A percentile compares a stretch with the other conserved stretches of the same genome.
These are phyloP conservation scores for Solanum corneliomulleri DNA, from an alignment of 257 asterid genomes.

Conservation along the genomic window DNA sequence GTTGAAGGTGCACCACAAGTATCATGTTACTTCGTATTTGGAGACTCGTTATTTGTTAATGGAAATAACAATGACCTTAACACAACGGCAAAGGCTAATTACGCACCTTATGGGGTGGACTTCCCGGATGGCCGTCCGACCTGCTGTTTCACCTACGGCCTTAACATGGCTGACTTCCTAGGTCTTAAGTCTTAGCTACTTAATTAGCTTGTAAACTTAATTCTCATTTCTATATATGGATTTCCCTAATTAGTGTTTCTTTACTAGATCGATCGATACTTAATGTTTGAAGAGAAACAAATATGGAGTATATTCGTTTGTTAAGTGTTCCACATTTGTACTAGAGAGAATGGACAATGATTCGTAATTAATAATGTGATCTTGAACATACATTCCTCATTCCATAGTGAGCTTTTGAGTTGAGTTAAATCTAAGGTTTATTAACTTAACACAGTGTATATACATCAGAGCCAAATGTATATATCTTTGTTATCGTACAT, in stretches of 20 bases:
- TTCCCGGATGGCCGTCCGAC: not conserved
- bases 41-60: slow-evolving; percentile 8
- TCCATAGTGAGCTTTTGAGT: not conserved
- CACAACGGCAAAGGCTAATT: slow-evolving; percentile 3
- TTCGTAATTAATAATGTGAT: not conserved
- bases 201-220: too few species aligned
- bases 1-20: not conserved
- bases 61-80: slow-evolving; percentile 5
- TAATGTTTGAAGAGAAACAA: too few species aligned
- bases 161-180: not conserved
- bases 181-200: not conserved
- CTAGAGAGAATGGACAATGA: too few species aligned
- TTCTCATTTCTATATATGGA: not conserved
- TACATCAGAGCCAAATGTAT: not conserved
- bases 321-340: too few species aligned
- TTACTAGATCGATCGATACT: not conserved
- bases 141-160: not conserved
- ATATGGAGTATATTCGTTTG: too few species aligned
- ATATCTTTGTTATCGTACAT: not conserved
- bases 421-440: not conserved
- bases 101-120: slow-evolving; percentile 10
- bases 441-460: not conserved
- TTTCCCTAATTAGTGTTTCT: not conserved
- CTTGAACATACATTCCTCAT: not conserved
- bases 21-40: slow-evolving; percentile 7